Evolutionary conservation across 257 asterid genomes (phyloP).

Genomic region (Solanum rostratum): DNA sequence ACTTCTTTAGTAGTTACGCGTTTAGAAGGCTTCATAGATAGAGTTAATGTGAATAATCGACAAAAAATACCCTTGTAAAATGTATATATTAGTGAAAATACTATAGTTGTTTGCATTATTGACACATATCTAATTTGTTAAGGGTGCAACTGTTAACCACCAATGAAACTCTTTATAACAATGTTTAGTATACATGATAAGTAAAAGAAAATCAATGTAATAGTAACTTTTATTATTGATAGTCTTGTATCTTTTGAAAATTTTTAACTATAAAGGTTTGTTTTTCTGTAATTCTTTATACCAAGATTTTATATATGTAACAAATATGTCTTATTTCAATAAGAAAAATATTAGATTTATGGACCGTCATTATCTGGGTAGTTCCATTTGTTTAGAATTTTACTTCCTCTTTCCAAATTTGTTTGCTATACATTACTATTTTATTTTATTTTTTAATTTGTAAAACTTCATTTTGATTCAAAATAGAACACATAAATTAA

Average conservation of each 20-base stretch:
- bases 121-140: no score
- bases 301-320: not conserved
- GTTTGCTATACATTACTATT: not conserved
- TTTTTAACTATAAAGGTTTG: not conserved
- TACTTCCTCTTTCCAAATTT: not conserved
- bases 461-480: no score
- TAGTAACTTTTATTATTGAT: not conserved
- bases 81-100: no score
- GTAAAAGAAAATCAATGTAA: not conserved
- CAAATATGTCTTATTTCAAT: not conserved
- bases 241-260: not conserved
- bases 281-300: not conserved
- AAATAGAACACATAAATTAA: no score
- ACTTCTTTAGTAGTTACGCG: conserved; percentile 6
- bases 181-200: not conserved
- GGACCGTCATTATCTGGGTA: not conserved
- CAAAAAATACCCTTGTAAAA: no score
- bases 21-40: not conserved
- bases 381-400: not conserved
- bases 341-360: not conserved
- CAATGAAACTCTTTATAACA: no score
- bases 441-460: no score
- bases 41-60: no score
- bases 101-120: no score
- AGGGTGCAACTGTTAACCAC: no score